Evolutionary conservation across 78 protist species (phyloP).

Genomic region (Paulinella micropora): DNA sequence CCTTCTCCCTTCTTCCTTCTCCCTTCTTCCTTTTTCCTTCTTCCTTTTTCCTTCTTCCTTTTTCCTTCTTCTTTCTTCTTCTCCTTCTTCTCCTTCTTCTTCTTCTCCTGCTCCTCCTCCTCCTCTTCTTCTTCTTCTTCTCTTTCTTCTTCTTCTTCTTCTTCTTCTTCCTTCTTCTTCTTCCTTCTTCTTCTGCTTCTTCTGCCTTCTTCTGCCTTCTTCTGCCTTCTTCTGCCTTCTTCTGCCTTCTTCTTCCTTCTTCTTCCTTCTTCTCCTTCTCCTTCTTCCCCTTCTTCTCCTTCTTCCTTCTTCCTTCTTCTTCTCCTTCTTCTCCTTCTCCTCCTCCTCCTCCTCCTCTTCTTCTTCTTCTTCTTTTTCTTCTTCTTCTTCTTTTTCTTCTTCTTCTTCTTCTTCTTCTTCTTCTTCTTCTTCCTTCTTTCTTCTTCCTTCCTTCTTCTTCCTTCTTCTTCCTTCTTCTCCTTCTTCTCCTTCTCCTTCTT

Average conservation of each 20-base stretch:
- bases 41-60: background rate
- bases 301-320: background rate
- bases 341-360: background rate
- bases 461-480: background rate
- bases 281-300: background rate
- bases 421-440: background rate
- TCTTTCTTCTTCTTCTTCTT: too few species aligned
- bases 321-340: background rate
- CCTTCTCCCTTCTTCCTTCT: background rate
- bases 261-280: background rate
- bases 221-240: background rate
- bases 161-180: too few species aligned
- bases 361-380: background rate
- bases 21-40: background rate
- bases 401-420: background rate
- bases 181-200: too few species aligned
- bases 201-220: background rate
- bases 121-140: too few species aligned
- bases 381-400: background rate
- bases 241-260: background rate
- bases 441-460: background rate
- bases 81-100: background rate
- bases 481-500: background rate
- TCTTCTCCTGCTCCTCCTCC: too few species aligned
- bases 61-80: background rate